Evolutionary conservation across 352 stramenopile species (phyloP).

Genomic region (Phytophthora niederhauseri): DNA sequence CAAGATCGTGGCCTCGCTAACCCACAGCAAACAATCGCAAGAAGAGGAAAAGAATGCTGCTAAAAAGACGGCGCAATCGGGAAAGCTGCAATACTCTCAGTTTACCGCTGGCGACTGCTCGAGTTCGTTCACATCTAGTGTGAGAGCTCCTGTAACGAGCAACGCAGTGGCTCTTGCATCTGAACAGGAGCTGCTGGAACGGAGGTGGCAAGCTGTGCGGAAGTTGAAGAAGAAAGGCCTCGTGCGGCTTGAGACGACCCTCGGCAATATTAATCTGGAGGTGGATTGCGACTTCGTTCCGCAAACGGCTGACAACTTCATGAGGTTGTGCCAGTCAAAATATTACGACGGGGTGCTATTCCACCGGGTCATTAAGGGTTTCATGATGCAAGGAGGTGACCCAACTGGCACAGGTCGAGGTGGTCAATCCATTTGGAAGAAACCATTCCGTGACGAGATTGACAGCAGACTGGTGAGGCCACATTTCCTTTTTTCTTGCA

Average conservation of each 20-base stretch:
- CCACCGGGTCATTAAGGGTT: conserved; percentile 97
- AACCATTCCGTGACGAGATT: conserved; percentile 97
- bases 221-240: conserved; percentile 97
- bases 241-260: conserved; percentile 94
- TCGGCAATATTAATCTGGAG: conserved; percentile 95
- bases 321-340: conserved; percentile 91
- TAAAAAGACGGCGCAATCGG: conserved; percentile 19
- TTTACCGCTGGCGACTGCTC: conserved; percentile 92
- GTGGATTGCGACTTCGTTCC: conserved; percentile 98
- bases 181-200: conserved; percentile 63
- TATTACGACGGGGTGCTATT: conserved; percentile 97
- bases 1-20: conserved; percentile 76
- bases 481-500: not conserved
- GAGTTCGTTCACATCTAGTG: conserved; percentile 96
- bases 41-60: conserved; percentile 15
- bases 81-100: conserved; percentile 69
- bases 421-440: conserved; percentile 94
- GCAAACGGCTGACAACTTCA: conserved; percentile 97
- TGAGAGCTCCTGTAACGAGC: conserved; percentile 76
- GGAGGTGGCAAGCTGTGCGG: conserved; percentile 88
- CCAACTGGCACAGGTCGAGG: conserved; percentile 96
- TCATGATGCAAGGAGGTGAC: conserved; percentile 96
- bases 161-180: conserved; percentile 59
- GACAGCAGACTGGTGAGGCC: conserved; percentile 90
- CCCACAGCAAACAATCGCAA: conserved; percentile 47